Evolutionary conservation across 306 rosid species (phyloP).

Genomic region (Lagenaria siceraria): DNA sequence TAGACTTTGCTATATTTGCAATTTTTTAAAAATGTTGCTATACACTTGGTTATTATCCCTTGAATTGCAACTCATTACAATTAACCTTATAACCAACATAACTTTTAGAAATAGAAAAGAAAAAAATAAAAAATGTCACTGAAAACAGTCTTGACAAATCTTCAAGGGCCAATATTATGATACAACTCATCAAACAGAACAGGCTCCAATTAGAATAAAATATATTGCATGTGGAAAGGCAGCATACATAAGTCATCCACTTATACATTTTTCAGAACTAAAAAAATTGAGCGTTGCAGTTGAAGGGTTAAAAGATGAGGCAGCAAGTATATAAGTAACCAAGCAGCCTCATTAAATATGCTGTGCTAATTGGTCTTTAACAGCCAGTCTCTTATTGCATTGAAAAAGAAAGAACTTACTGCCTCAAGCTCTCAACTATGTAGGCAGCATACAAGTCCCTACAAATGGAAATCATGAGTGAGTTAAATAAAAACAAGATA

Average conservation of each 20-base stretch:
- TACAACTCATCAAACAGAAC: not conserved
- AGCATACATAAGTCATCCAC: not conserved
- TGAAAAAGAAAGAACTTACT: slow-evolving; percentile 24
- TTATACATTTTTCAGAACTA: not conserved
- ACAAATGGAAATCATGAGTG: slow-evolving; percentile 16
- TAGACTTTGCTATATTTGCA: no score
- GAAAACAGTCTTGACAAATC: not conserved
- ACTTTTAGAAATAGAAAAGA: no score
- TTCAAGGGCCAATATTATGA: not conserved
- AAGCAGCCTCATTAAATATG: not conserved
- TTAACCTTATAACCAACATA: no score
- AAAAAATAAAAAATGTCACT: no score
- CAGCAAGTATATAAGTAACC: not conserved
- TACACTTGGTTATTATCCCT: no score
- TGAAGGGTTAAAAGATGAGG: not conserved
- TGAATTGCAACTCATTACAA: no score
- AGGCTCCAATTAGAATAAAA: not conserved
- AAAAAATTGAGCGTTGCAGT: not conserved
- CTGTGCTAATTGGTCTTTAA: not conserved
- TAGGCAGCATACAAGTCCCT: slow-evolving; percentile 93
- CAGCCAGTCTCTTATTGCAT: slow-evolving; percentile 3
- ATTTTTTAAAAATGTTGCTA: no score
- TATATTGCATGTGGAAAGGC: not conserved
- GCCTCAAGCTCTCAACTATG: slow-evolving; percentile 92
- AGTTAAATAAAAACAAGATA: not conserved